Evolutionary conservation across 2,329 filamentous ascomycete genomes (phyloP).

Genomic region (Pseudogymnoascus sp.): DNA sequence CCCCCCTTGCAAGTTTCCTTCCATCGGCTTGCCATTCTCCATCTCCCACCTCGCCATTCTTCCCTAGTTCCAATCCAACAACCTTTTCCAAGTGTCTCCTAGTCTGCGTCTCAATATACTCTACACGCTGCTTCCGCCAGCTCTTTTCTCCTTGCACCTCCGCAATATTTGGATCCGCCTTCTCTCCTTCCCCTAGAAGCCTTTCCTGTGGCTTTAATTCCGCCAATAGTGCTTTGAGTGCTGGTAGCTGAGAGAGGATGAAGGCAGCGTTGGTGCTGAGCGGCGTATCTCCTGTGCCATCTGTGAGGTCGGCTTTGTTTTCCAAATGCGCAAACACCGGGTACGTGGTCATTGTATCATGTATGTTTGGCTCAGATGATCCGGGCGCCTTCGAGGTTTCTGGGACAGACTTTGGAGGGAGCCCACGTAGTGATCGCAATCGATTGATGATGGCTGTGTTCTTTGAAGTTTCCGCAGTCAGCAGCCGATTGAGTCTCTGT

Average conservation of each 20-base stretch:
- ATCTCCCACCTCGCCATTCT: conserved; percentile 53
- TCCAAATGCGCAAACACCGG: conserved; percentile 49
- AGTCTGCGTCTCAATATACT: conserved; percentile 78
- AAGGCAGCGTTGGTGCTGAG: conserved; percentile 68
- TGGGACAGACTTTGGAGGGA: conserved; percentile 30
- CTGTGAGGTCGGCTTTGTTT: conserved; percentile 42
- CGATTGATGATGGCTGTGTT: conserved; percentile 64
- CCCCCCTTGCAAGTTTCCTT: conserved; percentile 38
- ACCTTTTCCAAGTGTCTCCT: conserved; percentile 65
- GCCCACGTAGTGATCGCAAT: conserved; percentile 47
- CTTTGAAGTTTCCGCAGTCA: conserved; percentile 60
- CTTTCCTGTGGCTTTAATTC: conserved; percentile 58
- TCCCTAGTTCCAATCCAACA: conserved; percentile 57
- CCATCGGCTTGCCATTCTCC: conserved; percentile 55
- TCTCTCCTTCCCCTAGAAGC: conserved; percentile 27
- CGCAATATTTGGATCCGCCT: conserved; percentile 13
- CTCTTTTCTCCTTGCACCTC: conserved; percentile 37
- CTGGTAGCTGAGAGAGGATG: conserved; percentile 72
- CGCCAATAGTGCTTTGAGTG: conserved; percentile 62
- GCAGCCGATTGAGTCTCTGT: conserved; percentile 61
- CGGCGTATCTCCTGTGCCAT: conserved; percentile 44
- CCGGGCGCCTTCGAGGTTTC: conserved; percentile 42
- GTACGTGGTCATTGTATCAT: conserved; percentile 14
- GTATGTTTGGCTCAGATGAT: conserved; percentile 3
- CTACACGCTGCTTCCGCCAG: conserved; percentile 61